phyloP scores from a whole-genome alignment of 345 rosid species.

The Citrus cavaleriei region DNA sequence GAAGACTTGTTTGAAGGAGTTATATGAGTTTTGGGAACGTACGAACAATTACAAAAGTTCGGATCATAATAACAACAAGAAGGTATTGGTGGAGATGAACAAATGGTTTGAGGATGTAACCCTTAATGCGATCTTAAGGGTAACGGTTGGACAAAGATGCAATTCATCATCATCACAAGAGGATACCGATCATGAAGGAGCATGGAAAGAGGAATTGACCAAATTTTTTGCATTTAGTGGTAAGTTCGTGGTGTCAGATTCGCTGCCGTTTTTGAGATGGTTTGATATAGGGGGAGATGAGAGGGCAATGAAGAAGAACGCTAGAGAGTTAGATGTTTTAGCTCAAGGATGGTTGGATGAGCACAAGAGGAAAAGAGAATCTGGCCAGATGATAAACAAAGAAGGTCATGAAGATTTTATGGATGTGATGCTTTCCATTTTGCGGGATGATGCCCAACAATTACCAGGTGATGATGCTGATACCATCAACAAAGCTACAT shows the following conservation, averaged over 20 bases:
- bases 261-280: conserved; percentile 23
- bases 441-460: neutral
- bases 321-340: conserved; percentile 19
- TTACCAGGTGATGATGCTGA: conserved; percentile 13
- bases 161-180: neutral
- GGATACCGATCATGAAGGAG: neutral
- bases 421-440: conserved; percentile 26
- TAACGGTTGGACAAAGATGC: conserved; percentile 25
- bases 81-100: conserved; percentile 27
- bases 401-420: conserved; percentile 24
- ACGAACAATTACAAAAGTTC: neutral
- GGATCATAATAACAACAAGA: neutral
- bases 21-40: conserved; percentile 13
- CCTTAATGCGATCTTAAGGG: conserved; percentile 23
- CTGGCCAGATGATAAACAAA: neutral
- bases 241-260: conserved; percentile 11
- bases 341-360: conserved; percentile 23
- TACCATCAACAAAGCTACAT: conserved; percentile 31
- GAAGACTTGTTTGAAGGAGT: conserved; percentile 1
- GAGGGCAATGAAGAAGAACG: conserved; percentile 24
- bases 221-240: conserved; percentile 12
- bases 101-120: conserved; percentile 30
- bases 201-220: conserved; percentile 6
- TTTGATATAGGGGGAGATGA: conserved; percentile 16
- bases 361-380: conserved; percentile 15